Conservation (phyloP, 163 green algal genomes). For the Trebouxiophyceae sp. region DNA sequence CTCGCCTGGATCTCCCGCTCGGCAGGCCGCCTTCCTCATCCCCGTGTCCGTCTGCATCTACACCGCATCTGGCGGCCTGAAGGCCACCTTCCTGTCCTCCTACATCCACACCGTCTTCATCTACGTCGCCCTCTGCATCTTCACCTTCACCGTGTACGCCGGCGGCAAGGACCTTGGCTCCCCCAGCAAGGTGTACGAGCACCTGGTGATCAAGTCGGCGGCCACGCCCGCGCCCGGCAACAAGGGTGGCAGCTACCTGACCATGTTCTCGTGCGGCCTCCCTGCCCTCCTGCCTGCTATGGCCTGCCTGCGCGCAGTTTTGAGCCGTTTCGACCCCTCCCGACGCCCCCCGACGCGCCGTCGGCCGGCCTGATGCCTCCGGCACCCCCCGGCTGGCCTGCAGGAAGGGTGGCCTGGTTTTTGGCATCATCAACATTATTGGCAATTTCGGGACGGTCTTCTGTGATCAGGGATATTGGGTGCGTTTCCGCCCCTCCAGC, state of each 20-base stretch:
- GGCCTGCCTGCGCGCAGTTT: no score
- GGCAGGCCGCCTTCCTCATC: slow-evolving; percentile 67
- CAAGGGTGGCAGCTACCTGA: slow-evolving; percentile 66
- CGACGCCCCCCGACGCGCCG: no score
- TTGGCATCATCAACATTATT: slow-evolving; percentile 96
- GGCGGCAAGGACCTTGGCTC: slow-evolving; percentile 26
- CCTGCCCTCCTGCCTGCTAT: no score
- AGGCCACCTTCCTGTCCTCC: slow-evolving; percentile 65
- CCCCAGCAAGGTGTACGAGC: slow-evolving; percentile 40
- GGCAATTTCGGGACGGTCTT: slow-evolving; percentile 92
- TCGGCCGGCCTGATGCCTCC: no score
- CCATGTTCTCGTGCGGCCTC: slow-evolving; percentile 80
- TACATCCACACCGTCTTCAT: slow-evolving; percentile 75
- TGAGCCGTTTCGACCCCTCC: no score
- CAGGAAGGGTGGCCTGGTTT: slow-evolving; percentile 77
- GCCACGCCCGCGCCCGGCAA: slow-evolving; percentile 49
- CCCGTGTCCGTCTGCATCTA: slow-evolving; percentile 83
- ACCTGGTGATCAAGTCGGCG: slow-evolving; percentile 29
- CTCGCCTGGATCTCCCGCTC: not conserved
- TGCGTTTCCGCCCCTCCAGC: no score
- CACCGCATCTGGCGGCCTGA: slow-evolving; percentile 77
- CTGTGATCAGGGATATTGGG: slow-evolving; percentile 31
- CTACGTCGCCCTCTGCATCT: slow-evolving; percentile 76
- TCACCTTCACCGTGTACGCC: slow-evolving; percentile 59
- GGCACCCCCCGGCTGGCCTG: slow-evolving; percentile 62